These are phyloP conservation scores for Pseudozyma sp. DNA, from an alignment of 1,284 basidiomycete genomes.

Conservation along the genomic window DNA sequence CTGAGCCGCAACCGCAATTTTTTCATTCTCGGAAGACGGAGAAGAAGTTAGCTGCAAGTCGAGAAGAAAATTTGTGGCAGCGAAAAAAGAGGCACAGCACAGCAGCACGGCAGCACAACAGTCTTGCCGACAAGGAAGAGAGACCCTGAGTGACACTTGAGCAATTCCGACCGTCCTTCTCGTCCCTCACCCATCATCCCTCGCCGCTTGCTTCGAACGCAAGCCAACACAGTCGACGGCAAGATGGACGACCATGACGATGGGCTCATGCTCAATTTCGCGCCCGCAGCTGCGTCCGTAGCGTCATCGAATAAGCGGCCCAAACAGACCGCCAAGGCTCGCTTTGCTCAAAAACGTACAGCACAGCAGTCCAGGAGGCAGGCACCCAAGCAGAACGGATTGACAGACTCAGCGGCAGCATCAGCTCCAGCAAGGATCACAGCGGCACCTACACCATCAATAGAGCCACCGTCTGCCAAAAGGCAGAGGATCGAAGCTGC, in stretches of 20 bases:
- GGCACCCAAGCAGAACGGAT: slow-evolving; percentile 7
- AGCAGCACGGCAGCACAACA: background rate
- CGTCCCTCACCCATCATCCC: background rate
- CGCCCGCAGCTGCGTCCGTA: slow-evolving; percentile 24
- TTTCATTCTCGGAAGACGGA: slow-evolving; percentile 18
- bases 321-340: slow-evolving; percentile 45
- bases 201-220: background rate
- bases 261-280: slow-evolving; percentile 66
- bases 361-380: slow-evolving; percentile 32
- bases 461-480: slow-evolving; percentile 12
- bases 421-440: slow-evolving; percentile 3
- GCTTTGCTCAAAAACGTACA: slow-evolving; percentile 37
- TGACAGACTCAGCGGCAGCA: background rate
- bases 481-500: slow-evolving; percentile 24
- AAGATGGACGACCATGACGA: slow-evolving; percentile 64
- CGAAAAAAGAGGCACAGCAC: slow-evolving; percentile 2
- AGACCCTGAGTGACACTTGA: background rate
- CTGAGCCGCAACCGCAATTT: background rate
- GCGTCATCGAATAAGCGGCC: slow-evolving; percentile 23
- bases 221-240: background rate
- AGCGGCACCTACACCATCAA: slow-evolving; percentile 2
- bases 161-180: too few relatives aligned
- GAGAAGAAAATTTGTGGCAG: slow-evolving; percentile 8
- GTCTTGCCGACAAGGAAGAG: background rate
- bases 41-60: background rate